Evolutionary conservation across 345 rosid genomes (phyloP), one percentile per base, ranked within the genome.

Genomic region (Aethionema arabicum): DNA sequence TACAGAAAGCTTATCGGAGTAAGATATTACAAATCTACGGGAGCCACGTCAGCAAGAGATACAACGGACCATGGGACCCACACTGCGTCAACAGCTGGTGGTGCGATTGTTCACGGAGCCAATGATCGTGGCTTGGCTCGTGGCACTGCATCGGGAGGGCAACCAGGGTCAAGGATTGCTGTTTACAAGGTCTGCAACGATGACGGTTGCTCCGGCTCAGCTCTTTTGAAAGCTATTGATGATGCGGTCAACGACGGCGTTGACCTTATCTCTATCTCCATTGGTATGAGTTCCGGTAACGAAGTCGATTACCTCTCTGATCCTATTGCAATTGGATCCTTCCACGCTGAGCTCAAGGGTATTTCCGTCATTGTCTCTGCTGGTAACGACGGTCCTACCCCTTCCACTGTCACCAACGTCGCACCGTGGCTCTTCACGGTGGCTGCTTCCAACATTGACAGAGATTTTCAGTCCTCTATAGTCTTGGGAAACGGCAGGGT

Each of bases 1-100:
- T 69, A 76, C 63, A 71, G 82, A 49, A 82, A 82, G 58, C 65
- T 82, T 16, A 77, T 82, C 41, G 86, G 86, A 50, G 83, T 83
- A 31, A 65, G 72, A 29, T 77, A 44, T 42, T 79, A 76, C 73
- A 68, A 5, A 51, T 38, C 67, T 13, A 67, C 52, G 41, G 78
- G 30, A 49, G 76, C 59, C 33, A 63, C 62, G 13, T 82, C 86
- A 14, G 68, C 86, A 8, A 71, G 82, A 12, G 86, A 79, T 61
- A 21, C 42, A n/a, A n/a, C 42, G 49, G 77, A 80, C 12, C 86
- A 82, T 45, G 83, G 86, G 27, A 82, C 82, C 4, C 81, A 75
- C 66, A 79, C 86, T 4, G 72, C 83, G 2, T 74, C 83, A 8
- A 77, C 78, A 5, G 81, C 76, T 0, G 81, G 66, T 2, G 85